Evolutionary conservation across 495 filamentous ascomycete species (phyloP), one percentile per base, ranked within the genome.

Genomic region (Aspergillus nidulans): DNA sequence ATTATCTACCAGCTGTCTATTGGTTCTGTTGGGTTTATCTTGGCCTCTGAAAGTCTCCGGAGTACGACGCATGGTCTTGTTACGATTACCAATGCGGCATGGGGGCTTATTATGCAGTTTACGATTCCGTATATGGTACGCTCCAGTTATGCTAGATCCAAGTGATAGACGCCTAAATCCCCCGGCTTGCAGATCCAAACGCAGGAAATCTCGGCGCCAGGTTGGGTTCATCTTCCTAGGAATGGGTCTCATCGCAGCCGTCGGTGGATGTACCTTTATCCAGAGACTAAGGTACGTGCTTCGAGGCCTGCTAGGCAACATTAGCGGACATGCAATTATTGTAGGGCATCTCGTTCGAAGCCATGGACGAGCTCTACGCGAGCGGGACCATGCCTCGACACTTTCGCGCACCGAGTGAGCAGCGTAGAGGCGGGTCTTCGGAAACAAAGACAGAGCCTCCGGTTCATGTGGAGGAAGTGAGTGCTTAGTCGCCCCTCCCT

Each of bases 111-210:
- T 12, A 63, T 63, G 60, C 57, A 60, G 36, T 60, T 63, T 30
- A 57, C 57, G n/a, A 50, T 63, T 40, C 60, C 60, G n/a, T 63
- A 63, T 32, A 60, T 63, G 57, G 60, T 63, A 63, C 5, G 16
- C 12, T 10, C 15, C 13, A 12, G 2, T 28, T 47, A 10, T 45
- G 25, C 39, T 19, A 63, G 60, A 60, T 63, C 23, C n/a, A n/a
- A n/a, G n/a, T n/a, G n/a, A n/a, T n/a, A n/a, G n/a, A n/a, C n/a
- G n/a, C n/a, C n/a, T n/a, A n/a, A n/a, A n/a, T n/a, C n/a, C n/a
- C n/a, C n/a, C n/a, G n/a, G n/a, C n/a, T n/a, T n/a, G n/a, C n/a
- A n/a, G 60, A 60, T 49, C 47, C 60, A 8, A 57, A 63, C 19
- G 60, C 60, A 24, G 60, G 57, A 28, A 52, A 60, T 32, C 44